Conservation (phyloP, 2,329 filamentous ascomycete genomes). For the Cytospora leucostoma region DNA sequence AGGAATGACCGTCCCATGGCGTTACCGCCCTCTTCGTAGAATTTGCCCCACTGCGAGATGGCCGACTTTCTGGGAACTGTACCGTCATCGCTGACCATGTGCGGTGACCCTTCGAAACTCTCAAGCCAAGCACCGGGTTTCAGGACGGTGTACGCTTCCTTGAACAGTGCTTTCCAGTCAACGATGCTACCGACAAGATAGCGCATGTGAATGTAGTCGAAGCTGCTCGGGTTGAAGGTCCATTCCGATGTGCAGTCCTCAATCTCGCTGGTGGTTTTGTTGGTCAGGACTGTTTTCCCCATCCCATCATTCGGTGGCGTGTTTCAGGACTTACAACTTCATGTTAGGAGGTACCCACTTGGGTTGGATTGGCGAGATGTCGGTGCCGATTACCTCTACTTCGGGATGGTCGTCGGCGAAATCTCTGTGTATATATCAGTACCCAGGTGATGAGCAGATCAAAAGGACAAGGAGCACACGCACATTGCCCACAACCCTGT, state of each 20-base stretch:
- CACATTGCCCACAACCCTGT: constrained; percentile 53
- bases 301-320: neutral
- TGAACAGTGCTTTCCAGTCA: constrained; percentile 54
- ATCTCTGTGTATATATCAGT: constrained; percentile 44
- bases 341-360: constrained; percentile 57
- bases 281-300: neutral
- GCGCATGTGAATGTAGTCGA: constrained; percentile 62
- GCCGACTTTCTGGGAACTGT: constrained; percentile 28
- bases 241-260: constrained; percentile 59
- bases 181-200: constrained; percentile 54
- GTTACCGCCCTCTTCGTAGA: constrained; percentile 45
- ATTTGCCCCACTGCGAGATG: constrained; percentile 32
- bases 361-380: constrained; percentile 60
- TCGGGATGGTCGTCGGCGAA: constrained; percentile 46
- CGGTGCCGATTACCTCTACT: constrained; percentile 52
- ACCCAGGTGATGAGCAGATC: neutral
- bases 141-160: constrained; percentile 49
- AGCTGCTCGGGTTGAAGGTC: constrained; percentile 47
- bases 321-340: constrained; percentile 39
- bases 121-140: constrained; percentile 51
- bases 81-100: constrained; percentile 33
- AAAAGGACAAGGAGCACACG: neutral
- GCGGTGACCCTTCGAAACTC: constrained; percentile 29
- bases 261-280: constrained; percentile 43
- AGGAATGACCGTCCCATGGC: constrained; percentile 47